Percentiles rank a stretch among this genome's conserved stretches.
Conservation (phyloP, 805 yeast species). For the Scheffersomyces stipitis region DNA sequence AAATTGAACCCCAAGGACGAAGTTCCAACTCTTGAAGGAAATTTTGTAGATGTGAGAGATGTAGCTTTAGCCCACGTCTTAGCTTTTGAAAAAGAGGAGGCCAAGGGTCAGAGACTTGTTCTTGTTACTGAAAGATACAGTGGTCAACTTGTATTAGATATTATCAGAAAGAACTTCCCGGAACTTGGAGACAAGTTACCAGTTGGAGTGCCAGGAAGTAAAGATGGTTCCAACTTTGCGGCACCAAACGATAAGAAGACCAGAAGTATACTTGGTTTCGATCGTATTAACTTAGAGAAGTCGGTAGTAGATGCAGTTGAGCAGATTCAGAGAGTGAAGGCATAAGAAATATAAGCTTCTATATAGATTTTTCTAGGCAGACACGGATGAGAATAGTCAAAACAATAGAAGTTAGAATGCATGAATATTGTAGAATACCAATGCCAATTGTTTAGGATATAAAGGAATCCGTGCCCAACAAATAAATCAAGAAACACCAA, state of each 20-base stretch:
- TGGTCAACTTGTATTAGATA: constrained; percentile 14
- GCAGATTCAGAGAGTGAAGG: constrained; percentile 9
- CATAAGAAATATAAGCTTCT: too few relatives aligned
- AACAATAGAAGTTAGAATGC: too few relatives aligned
- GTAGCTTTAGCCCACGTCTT: constrained; percentile 57
- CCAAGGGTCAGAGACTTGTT: constrained; percentile 31
- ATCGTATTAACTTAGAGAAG: constrained; percentile 11
- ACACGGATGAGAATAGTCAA: too few relatives aligned
- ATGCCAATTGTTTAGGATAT: too few relatives aligned
- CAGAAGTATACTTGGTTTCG: constrained; percentile 12
- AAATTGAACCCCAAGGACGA: constrained; percentile 8
- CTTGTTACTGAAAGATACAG: constrained; percentile 13
- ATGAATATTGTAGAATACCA: too few relatives aligned
- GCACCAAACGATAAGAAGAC: constrained; percentile 12
- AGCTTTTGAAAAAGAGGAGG: constrained; percentile 43
- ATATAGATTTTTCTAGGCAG: too few relatives aligned
- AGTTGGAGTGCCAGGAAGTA: background rate
- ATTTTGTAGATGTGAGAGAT: constrained; percentile 58
- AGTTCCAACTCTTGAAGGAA: constrained; percentile 8
- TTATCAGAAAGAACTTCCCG: constrained; percentile 13
- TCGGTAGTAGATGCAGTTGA: constrained; percentile 15
- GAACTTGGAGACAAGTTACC: constrained; percentile 5
- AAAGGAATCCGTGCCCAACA: too few relatives aligned
- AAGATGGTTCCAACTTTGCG: background rate
- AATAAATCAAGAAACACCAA: too few relatives aligned